phyloP scores from a whole-genome alignment of 352 stramenopile genomes.

The Globisporangium irregulare region DNA sequence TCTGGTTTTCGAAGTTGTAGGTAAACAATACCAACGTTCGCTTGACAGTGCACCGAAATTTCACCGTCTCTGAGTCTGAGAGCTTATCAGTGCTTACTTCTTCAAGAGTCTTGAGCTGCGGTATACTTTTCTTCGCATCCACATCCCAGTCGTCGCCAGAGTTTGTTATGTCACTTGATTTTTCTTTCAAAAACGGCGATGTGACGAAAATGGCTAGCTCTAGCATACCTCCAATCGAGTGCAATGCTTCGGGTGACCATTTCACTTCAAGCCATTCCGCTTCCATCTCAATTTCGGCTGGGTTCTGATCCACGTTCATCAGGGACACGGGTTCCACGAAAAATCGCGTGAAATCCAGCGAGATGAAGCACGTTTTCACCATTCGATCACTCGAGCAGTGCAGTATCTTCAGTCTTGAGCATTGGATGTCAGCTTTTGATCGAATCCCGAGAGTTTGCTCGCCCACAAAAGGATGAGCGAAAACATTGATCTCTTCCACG shows the following conservation, averaged over 20 bases:
- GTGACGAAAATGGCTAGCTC: conserved; percentile 52
- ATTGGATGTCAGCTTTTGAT: conserved; percentile 64
- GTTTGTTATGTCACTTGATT: neutral
- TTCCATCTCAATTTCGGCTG: conserved; percentile 69
- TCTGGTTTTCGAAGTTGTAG: conserved; percentile 25
- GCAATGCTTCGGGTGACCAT: conserved; percentile 57
- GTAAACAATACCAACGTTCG: conserved; percentile 49
- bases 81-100: conserved; percentile 39
- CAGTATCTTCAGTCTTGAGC: conserved; percentile 48
- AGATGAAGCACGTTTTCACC: conserved; percentile 43
- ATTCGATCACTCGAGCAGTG: conserved; percentile 24
- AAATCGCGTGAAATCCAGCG: conserved; percentile 59
- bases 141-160: neutral
- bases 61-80: conserved; percentile 35
- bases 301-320: conserved; percentile 30
- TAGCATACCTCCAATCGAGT: conserved; percentile 57
- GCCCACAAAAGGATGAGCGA: conserved; percentile 45
- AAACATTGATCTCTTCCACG: conserved; percentile 57
- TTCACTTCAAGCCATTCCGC: conserved; percentile 74
- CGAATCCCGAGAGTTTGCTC: conserved; percentile 56
- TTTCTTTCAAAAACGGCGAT: conserved; percentile 26
- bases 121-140: conserved; percentile 22
- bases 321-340: conserved; percentile 50
- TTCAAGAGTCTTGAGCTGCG: conserved; percentile 33
- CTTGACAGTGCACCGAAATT: conserved; percentile 68